Conservation (phyloP, 1,284 basidiomycete genomes). For the Testicularia cyperi region DNA sequence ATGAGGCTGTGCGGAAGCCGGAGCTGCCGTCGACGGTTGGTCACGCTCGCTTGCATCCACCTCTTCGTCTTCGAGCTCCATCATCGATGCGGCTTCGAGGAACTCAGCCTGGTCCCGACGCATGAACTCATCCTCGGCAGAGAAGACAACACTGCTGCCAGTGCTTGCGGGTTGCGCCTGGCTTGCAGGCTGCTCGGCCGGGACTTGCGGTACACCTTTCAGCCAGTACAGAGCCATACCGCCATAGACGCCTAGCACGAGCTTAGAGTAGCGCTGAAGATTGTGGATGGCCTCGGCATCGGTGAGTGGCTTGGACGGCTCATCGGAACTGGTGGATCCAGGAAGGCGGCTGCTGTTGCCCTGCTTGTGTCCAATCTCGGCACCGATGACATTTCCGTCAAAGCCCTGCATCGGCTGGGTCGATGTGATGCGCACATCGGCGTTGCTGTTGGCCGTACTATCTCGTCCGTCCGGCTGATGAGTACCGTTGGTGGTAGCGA, state of each 20-base stretch:
- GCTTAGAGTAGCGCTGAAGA: constrained; percentile 44
- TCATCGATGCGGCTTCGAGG: constrained; percentile 36
- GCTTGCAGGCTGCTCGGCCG: neutral
- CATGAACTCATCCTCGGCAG: constrained; percentile 44
- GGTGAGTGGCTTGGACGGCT: constrained; percentile 22
- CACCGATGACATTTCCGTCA: constrained; percentile 46
- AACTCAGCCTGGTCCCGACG: constrained; percentile 33
- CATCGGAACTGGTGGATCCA: constrained; percentile 10
- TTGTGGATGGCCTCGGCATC: constrained; percentile 40
- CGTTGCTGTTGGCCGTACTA: neutral
- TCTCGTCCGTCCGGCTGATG: neutral
- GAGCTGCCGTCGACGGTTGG: neutral
- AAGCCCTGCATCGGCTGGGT: constrained; percentile 27
- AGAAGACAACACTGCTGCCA: constrained; percentile 12
- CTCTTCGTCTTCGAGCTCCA: constrained; percentile 45
- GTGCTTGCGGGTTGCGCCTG: neutral
- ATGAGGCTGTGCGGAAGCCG: neutral
- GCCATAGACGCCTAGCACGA: constrained; percentile 52
- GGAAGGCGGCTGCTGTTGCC: constrained; percentile 9
- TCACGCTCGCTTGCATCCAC: neutral
- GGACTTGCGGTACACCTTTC: constrained; percentile 25
- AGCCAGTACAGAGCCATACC: constrained; percentile 49
- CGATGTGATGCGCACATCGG: constrained; percentile 43
- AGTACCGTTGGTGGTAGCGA: neutral
- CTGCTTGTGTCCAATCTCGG: constrained; percentile 41